Evolutionary conservation across 768 basidiomycete species (phyloP).

Genomic region (Tricholoma saponaceum): DNA sequence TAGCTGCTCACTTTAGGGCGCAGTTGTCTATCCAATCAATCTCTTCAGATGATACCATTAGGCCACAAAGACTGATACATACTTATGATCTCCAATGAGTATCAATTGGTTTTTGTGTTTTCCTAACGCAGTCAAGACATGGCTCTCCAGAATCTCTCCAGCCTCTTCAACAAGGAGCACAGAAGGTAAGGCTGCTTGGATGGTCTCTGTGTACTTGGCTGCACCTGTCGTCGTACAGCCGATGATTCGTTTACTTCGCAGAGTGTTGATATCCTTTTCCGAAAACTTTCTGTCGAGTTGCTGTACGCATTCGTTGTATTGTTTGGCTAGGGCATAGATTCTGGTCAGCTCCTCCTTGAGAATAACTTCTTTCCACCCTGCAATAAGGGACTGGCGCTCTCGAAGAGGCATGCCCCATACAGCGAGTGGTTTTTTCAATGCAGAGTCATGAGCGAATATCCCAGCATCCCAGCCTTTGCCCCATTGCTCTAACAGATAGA

Average conservation of each 20-base stretch:
- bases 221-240: conserved; percentile 70
- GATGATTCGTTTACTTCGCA: conserved; percentile 50
- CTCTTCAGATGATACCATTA: neutral
- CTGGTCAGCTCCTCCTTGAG: neutral
- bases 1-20: conserved; percentile 72
- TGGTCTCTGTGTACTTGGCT: conserved; percentile 49
- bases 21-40: conserved; percentile 53
- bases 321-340: conserved; percentile 14
- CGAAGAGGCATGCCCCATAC: neutral
- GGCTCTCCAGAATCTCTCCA: conserved; percentile 68
- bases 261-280: conserved; percentile 27
- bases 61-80: conserved; percentile 15
- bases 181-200: conserved; percentile 43
- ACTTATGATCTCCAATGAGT: conserved; percentile 75
- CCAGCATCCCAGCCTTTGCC: neutral
- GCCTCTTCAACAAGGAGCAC: conserved; percentile 70
- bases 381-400: neutral
- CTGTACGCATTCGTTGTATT: conserved; percentile 38
- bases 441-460: neutral
- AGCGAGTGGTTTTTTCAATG: neutral
- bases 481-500: neutral
- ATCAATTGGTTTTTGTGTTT: conserved; percentile 46
- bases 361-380: neutral
- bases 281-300: conserved; percentile 31
- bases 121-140: conserved; percentile 56